These are phyloP conservation scores for Epichloe gansuensis DNA, from an alignment of 2,329 filamentous ascomycete species.

Conservation along the genomic window DNA sequence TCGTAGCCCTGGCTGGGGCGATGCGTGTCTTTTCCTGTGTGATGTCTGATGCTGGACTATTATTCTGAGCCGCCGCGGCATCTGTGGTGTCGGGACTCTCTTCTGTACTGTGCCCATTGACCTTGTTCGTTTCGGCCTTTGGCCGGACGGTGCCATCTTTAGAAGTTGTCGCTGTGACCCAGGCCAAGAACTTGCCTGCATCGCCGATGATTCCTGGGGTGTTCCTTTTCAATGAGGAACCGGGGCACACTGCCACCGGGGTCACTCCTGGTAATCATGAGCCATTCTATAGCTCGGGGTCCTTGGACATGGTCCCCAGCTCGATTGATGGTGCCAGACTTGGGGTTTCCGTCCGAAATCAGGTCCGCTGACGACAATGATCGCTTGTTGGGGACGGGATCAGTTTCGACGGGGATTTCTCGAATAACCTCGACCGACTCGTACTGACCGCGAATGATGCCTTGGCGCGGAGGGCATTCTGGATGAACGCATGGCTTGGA, in stretches of 20 bases:
- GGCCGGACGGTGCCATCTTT: slow-evolving; percentile 9
- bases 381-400: slow-evolving; percentile 18
- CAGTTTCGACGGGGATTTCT: slow-evolving; percentile 53
- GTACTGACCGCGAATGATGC: slow-evolving; percentile 74
- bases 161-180: slow-evolving; percentile 39
- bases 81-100: not conserved
- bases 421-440: slow-evolving; percentile 87
- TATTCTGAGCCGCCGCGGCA: not conserved
- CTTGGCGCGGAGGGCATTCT: slow-evolving; percentile 54
- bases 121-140: not conserved
- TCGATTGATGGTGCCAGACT: slow-evolving; percentile 7
- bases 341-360: slow-evolving; percentile 16
- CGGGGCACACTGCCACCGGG: slow-evolving; percentile 79
- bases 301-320: slow-evolving; percentile 22
- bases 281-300: slow-evolving; percentile 56
- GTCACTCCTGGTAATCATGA: slow-evolving; percentile 85
- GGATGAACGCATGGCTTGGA: slow-evolving; percentile 75
- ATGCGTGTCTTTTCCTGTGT: not conserved
- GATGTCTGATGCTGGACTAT: not conserved
- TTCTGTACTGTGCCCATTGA: not conserved
- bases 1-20: slow-evolving; percentile 4
- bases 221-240: slow-evolving; percentile 87
- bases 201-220: slow-evolving; percentile 70
- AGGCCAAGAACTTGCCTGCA: slow-evolving; percentile 70
- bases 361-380: slow-evolving; percentile 23